A percentile compares a stretch with the other conserved stretches of the same genome.
These are phyloP conservation scores for Erucastrum elatum DNA, from an alignment of 345 rosid genomes.

Conservation along the genomic window DNA sequence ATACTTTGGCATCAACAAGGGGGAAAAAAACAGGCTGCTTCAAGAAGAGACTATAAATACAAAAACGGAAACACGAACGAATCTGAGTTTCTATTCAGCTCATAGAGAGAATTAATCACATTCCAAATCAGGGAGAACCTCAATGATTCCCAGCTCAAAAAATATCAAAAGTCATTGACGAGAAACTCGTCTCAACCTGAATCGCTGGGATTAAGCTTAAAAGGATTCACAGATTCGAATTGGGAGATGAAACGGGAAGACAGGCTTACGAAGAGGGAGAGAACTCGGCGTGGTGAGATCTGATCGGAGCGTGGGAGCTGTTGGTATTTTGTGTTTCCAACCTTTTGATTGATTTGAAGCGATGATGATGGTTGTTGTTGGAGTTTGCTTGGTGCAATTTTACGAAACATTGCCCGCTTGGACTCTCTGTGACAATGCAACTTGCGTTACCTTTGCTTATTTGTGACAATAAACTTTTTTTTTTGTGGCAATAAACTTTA, in stretches of 20 bases:
- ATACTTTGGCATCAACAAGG: no score
- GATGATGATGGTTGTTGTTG: background rate
- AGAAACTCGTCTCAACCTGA: no score
- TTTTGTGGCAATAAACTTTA: background rate
- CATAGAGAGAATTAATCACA: background rate
- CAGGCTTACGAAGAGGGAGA: background rate
- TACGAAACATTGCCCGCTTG: slow-evolving; percentile 25
- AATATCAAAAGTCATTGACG: no score
- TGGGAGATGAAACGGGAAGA: background rate
- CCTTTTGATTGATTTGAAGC: background rate
- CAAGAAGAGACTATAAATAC: background rate
- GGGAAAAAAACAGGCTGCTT: background rate
- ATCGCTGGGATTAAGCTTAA: background rate
- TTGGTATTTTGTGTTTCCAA: no score
- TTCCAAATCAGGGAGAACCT: slow-evolving; percentile 6
- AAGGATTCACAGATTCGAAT: background rate
- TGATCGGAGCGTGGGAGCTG: slow-evolving; percentile 17
- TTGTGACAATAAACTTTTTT: background rate
- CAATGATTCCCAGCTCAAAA: background rate
- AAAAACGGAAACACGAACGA: background rate
- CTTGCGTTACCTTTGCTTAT: slow-evolving; percentile 24
- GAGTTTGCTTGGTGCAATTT: no score
- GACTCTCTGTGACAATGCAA: slow-evolving; percentile 26
- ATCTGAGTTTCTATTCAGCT: slow-evolving; percentile 18
- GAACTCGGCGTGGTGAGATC: slow-evolving; percentile 15